Evolutionary conservation across 2,329 filamentous ascomycete species (phyloP), one percentile per base, ranked within the genome.

Genomic region (Aspergillus caelatus): DNA sequence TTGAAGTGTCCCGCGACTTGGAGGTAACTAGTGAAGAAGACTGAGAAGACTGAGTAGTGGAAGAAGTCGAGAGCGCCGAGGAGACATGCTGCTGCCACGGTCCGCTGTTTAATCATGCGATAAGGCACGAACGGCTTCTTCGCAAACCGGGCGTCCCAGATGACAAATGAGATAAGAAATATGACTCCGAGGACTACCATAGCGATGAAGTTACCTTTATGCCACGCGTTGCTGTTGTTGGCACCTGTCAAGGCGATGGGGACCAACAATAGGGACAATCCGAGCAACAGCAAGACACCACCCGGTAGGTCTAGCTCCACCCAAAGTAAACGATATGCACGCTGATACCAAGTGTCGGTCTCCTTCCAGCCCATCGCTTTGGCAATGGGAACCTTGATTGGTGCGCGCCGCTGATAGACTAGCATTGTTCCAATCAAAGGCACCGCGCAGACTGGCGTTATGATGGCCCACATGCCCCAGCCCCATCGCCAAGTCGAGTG

Each of bases 401-500:
- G 63, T 1, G 56, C 72, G 0, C 74, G 70, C 2, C 71, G 67
- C 57, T 79, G 73, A 10, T 77, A 74, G 16, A 75, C 50, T 16
- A 77, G 68, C 46, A 80, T 71, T 1, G 72, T 74, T 2, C 68
- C 59, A 21, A 79, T 72, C 8, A 79, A 66, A 0, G 76, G 77
- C 0, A 72, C 62, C 8, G 77, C 70, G 32, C 70, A 72, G 36
- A 75, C 69, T 0, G 79, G 79, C 2, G 79, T 67, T 28, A 80
- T 72, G 28, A 80, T 75, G 4, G 78, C 74, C 78, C 79, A 81
- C 69, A 79, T 77, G 10, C 79, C 79, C 78, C 69, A 80, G 70
- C 30, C 79, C 79, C 79, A 81, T 34, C 79, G 74, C 79, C 79
- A 81, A 1, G 74, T 74, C 0, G 78, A 74, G 60, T 78, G 68